These are phyloP conservation scores for Penicillium hesseltinei DNA, from an alignment of 2,329 filamentous ascomycete genomes.

Conservation along the genomic window DNA sequence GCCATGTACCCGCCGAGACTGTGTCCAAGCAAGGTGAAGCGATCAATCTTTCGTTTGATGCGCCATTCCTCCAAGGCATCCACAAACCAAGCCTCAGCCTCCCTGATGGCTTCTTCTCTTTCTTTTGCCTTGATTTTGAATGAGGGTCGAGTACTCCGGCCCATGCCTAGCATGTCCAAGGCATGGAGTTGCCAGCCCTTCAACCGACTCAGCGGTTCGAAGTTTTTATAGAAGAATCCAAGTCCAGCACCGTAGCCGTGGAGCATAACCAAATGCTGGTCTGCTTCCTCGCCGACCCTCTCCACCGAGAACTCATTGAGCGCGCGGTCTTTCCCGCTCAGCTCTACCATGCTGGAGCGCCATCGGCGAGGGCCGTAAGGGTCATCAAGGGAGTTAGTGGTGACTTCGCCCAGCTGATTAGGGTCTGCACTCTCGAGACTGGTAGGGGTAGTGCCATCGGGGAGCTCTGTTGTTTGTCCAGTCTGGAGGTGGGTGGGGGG, in stretches of 20 bases:
- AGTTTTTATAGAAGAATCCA: conserved; percentile 98
- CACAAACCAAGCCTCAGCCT: conserved; percentile 94
- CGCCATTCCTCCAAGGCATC: conserved; percentile 97
- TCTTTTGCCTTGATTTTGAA: conserved; percentile 86
- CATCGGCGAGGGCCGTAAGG: conserved; percentile 83
- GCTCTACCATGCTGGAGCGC: conserved; percentile 77
- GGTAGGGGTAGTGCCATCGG: conserved; percentile 25
- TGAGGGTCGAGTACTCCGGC: conserved; percentile 75
- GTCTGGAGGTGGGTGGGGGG: conserved; percentile 69
- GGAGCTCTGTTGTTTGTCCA: conserved; percentile 41
- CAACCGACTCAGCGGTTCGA: conserved; percentile 76
- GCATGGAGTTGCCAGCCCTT: conserved; percentile 87
- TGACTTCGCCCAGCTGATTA: conserved; percentile 45
- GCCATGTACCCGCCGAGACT: conserved; percentile 93
- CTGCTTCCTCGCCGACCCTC: conserved; percentile 71
- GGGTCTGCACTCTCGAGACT: conserved; percentile 38
- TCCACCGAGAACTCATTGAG: conserved; percentile 94
- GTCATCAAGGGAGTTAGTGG: conserved; percentile 57
- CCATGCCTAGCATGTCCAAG: conserved; percentile 94
- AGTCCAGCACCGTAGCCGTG: conserved; percentile 96
- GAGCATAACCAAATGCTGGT: conserved; percentile 89
- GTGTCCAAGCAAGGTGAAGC: conserved; percentile 90
- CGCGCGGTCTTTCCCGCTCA: conserved; percentile 81
- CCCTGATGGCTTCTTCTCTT: conserved; percentile 72
- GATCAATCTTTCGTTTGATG: conserved; percentile 79